These are phyloP conservation scores for Salix viminalis DNA, from an alignment of 345 rosid genomes.

Conservation along the genomic window DNA sequence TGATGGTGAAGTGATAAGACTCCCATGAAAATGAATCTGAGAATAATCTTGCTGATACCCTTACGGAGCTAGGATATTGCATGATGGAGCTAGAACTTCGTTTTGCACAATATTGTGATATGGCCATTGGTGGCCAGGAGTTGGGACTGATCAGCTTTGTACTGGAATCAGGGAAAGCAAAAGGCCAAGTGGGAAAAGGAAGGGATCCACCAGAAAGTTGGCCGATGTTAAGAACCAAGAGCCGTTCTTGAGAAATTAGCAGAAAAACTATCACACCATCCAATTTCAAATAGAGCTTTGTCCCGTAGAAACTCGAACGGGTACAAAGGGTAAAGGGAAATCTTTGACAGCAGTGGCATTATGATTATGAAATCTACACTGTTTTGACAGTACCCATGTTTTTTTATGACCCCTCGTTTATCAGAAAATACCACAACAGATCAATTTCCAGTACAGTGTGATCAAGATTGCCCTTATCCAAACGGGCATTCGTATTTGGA, in stretches of 20 bases:
- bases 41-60: slow-evolving; percentile 38
- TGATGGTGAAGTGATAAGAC: slow-evolving; percentile 9
- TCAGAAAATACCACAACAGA: slow-evolving; percentile 12
- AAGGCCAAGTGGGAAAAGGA: slow-evolving; percentile 43
- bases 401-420: slow-evolving; percentile 25
- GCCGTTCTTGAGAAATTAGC: slow-evolving; percentile 12
- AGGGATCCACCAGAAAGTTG: slow-evolving; percentile 24
- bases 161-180: slow-evolving; percentile 68
- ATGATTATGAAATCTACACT: slow-evolving; percentile 87
- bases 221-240: slow-evolving; percentile 16
- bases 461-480: slow-evolving; percentile 42
- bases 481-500: slow-evolving; percentile 48
- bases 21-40: slow-evolving; percentile 37
- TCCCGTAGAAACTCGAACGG: too few relatives aligned
- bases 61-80: slow-evolving; percentile 63
- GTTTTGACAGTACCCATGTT: slow-evolving; percentile 81
- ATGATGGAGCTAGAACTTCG: slow-evolving; percentile 76
- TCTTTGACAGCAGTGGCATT: slow-evolving; percentile 97
- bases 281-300: too few relatives aligned
- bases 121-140: slow-evolving; percentile 61
- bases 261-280: background rate
- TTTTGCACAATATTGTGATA: slow-evolving; percentile 71
- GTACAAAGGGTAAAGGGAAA: slow-evolving; percentile 11
- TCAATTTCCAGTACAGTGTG: slow-evolving; percentile 9
- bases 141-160: slow-evolving; percentile 49